phyloP scores from a whole-genome alignment of 192 early-diverging fungal genomes.

The Spinellus fusiger region DNA sequence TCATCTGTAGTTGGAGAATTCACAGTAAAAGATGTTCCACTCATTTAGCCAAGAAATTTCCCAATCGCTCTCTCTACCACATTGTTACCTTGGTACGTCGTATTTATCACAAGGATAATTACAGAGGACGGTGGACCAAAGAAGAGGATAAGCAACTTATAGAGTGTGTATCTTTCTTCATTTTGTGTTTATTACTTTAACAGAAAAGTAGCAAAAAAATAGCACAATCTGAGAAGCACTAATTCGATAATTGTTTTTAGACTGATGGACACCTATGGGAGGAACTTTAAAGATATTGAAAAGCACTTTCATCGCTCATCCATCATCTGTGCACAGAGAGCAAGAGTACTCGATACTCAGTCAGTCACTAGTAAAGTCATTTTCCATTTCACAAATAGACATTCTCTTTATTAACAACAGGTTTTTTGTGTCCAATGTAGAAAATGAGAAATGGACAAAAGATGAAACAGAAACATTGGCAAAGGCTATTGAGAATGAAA shows the following conservation, averaged over 20 bases:
- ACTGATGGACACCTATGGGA: background rate
- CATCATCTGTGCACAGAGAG: background rate
- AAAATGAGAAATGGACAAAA: slow-evolving; percentile 4
- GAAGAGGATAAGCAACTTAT: slow-evolving; percentile 1
- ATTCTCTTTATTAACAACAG: background rate
- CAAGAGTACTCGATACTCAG: background rate
- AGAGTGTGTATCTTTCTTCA: background rate
- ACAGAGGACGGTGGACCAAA: background rate
- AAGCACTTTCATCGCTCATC: background rate
- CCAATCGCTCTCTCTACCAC: background rate
- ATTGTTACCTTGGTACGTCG: background rate
- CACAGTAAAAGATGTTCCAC: background rate
- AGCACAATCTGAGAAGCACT: background rate
- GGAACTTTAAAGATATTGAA: background rate
- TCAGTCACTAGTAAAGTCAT: background rate
- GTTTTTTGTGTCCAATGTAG: background rate
- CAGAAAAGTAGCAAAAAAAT: background rate
- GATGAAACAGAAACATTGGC: background rate
- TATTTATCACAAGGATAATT: background rate
- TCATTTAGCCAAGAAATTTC: slow-evolving; percentile 5
- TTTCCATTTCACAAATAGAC: background rate
- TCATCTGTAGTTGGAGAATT: background rate
- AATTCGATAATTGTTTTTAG: background rate
- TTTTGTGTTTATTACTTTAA: background rate
- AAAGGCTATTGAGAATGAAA: background rate